Conservation (phyloP, 2,329 filamentous ascomycete genomes). For the Paecilomyces sp. region DNA sequence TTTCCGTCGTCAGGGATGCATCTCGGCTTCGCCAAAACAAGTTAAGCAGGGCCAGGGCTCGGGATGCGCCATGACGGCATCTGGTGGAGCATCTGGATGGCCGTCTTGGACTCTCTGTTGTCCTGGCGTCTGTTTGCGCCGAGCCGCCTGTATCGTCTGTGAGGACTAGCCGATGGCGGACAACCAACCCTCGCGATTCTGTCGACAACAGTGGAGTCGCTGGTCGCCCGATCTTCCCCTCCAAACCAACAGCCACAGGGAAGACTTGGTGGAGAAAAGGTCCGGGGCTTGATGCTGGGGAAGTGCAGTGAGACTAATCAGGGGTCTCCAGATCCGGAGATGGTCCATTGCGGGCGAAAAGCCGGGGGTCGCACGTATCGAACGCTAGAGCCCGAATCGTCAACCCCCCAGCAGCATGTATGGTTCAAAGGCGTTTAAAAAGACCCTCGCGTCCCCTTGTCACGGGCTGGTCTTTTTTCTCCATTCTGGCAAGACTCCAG, state of each 20-base stretch:
- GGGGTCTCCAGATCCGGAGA: not conserved
- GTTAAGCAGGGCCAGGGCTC: not conserved
- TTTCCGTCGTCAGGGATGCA: not conserved
- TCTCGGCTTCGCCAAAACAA: not conserved
- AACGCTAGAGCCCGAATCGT: not conserved
- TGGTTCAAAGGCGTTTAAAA: not conserved
- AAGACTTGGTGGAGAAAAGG: not conserved
- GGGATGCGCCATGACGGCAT: not conserved
- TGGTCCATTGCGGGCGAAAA: not conserved
- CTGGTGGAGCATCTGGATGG: not conserved
- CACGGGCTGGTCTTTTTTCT: slow-evolving; percentile 1
- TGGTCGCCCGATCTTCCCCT: not conserved
- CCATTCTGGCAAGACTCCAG: slow-evolving; percentile 8
- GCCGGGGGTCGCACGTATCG: not conserved
- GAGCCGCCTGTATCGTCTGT: not conserved
- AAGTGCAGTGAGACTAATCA: not conserved
- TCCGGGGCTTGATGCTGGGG: not conserved
- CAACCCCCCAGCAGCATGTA: not conserved
- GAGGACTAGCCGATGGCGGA: not conserved
- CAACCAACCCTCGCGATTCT: not conserved
- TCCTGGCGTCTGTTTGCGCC: not conserved
- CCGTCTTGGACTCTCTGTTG: not conserved
- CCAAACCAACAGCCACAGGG: not conserved
- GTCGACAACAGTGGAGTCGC: not conserved
- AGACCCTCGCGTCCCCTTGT: not conserved